phyloP scores from a whole-genome alignment of 164 flowering plant species.

The Nelumbo lutea region DNA sequence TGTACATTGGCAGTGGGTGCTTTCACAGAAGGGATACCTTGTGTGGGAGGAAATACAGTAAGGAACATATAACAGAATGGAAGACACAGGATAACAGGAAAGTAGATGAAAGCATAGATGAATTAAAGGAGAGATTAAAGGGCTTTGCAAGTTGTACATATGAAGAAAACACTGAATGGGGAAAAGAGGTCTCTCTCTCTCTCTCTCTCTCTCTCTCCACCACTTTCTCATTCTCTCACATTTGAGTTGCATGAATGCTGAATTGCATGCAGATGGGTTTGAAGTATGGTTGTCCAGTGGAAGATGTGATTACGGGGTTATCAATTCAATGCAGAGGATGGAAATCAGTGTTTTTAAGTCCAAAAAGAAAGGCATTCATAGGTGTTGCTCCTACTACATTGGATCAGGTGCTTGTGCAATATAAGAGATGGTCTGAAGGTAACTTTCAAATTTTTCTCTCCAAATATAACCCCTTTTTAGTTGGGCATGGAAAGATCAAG shows the following conservation, averaged over 20 bases:
- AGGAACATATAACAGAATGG: conserved; percentile 16
- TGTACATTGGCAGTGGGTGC: conserved; percentile 36
- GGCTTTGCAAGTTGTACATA: conserved; percentile 26
- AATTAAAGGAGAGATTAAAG: conserved; percentile 23
- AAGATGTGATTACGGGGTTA: conserved; percentile 37
- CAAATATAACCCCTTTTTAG: conserved; percentile 17
- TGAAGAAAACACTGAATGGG: conserved; percentile 37
- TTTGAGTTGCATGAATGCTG: background rate
- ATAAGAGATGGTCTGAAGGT: conserved; percentile 38
- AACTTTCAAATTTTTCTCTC: conserved; percentile 28
- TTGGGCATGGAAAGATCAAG: conserved; percentile 22
- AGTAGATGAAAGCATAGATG: conserved; percentile 10
- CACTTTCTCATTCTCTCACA: background rate
- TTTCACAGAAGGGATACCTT: conserved; percentile 33
- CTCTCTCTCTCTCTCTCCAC: background rate
- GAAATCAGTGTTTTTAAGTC: conserved; percentile 30
- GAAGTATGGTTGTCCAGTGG: conserved; percentile 30
- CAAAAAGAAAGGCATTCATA: conserved; percentile 17
- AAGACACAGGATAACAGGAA: background rate
- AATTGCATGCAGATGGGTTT: conserved; percentile 33
- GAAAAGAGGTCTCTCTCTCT: conserved; percentile 30
- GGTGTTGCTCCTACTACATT: conserved; percentile 27
- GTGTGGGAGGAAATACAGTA: conserved; percentile 20
- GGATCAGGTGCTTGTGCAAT: conserved; percentile 22
- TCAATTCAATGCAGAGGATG: conserved; percentile 37